Percentiles rank a stretch among this genome's conserved stretches.
phyloP scores from a whole-genome alignment of 129 eudicot genomes.

The carrot (Daucus carota) region DNA sequence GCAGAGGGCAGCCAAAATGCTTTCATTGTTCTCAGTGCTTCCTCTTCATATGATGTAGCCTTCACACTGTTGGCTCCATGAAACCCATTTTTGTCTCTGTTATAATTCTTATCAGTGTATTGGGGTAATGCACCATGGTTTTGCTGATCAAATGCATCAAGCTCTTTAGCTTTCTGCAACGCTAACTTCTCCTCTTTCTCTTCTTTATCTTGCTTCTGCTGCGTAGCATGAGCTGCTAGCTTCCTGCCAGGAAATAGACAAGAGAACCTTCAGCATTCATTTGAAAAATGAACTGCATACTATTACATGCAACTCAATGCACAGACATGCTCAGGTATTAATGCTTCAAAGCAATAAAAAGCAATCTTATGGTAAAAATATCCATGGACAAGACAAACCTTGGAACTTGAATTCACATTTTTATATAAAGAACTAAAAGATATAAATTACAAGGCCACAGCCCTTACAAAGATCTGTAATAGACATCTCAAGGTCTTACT shows the following conservation, averaged over 20 bases:
- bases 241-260: constrained; percentile 41
- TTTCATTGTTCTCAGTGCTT: constrained; percentile 92
- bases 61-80: constrained; percentile 96
- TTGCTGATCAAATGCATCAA: constrained; percentile 89
- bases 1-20: constrained; percentile 99
- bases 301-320: not conserved
- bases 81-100: constrained; percentile 58
- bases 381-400: not conserved
- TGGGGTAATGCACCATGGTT: constrained; percentile 93
- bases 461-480: not conserved
- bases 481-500: not conserved
- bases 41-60: constrained; percentile 83
- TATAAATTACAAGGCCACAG: no score
- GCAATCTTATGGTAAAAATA: not conserved
- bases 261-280: not conserved
- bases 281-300: no score
- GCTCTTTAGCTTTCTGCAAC: constrained; percentile 85
- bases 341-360: not conserved
- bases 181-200: constrained; percentile 63
- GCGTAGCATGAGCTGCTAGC: constrained; percentile 64
- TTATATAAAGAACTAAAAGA: not conserved
- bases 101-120: constrained; percentile 65
- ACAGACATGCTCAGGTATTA: not conserved
- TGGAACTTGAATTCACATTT: not conserved
- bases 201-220: constrained; percentile 80